Percentiles rank a stretch among this genome's conserved stretches.
Evolutionary conservation across 2,329 filamentous ascomycete species (phyloP).

Genomic region (Fusarium fujikuroi): DNA sequence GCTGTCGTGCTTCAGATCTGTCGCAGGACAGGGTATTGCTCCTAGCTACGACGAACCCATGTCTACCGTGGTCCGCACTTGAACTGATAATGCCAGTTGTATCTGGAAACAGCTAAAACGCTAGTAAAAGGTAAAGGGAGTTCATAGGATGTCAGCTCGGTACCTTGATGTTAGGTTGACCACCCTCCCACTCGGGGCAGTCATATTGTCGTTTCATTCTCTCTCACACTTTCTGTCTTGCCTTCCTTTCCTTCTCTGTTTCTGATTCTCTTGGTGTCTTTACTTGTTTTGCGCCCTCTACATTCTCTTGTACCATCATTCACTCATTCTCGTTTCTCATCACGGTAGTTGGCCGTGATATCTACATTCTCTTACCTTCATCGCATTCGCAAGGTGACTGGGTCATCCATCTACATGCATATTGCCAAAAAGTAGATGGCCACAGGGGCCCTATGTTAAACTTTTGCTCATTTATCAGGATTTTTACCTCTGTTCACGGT

Average conservation of each 20-base stretch:
- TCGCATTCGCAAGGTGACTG: constrained; percentile 35
- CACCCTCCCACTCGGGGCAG: constrained; percentile 27
- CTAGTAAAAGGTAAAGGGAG: constrained; percentile 25
- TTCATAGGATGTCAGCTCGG: neutral
- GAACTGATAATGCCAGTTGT: constrained; percentile 24
- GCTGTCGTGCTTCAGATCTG: constrained; percentile 58
- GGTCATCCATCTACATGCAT: constrained; percentile 43
- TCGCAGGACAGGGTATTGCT: constrained; percentile 56
- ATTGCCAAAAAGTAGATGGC: constrained; percentile 41
- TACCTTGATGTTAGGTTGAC: constrained; percentile 21
- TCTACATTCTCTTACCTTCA: constrained; percentile 21
- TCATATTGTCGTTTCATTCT: constrained; percentile 38
- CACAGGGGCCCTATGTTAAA: constrained; percentile 39
- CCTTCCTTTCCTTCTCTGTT: constrained; percentile 27
- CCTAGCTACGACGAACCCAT: constrained; percentile 25
- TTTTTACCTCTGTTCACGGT: constrained; percentile 16
- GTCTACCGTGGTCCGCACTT: constrained; percentile 20
- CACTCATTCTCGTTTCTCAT: constrained; percentile 29
- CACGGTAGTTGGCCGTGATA: constrained; percentile 13
- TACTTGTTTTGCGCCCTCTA: constrained; percentile 32
- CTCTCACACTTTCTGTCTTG: constrained; percentile 30
- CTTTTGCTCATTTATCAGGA: constrained; percentile 24
- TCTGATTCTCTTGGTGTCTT: constrained; percentile 32
- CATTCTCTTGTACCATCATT: constrained; percentile 23
- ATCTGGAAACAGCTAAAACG: constrained; percentile 40